These are phyloP conservation scores for Pelargonium hybrid DNA, from an alignment of 441 rosid genomes.

Conservation along the genomic window DNA sequence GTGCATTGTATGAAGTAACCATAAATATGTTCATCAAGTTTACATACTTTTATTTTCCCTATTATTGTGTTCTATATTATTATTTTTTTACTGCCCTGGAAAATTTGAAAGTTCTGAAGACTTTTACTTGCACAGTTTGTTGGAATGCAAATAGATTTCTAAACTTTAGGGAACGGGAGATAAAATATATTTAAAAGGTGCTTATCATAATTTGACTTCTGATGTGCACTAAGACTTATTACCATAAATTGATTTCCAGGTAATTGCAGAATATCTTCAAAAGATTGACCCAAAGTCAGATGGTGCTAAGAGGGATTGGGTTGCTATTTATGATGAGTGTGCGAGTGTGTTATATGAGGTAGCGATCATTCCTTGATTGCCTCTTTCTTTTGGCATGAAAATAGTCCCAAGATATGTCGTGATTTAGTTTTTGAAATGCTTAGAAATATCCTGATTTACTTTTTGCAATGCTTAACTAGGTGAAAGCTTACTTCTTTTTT, in stretches of 20 bases:
- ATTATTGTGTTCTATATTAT: background rate
- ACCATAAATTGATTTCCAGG: slow-evolving; percentile 31
- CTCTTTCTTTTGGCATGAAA: background rate
- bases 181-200: background rate
- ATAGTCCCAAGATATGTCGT: background rate
- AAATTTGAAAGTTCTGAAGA: background rate
- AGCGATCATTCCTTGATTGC: slow-evolving; percentile 3
- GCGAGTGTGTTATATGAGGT: slow-evolving; percentile 88
- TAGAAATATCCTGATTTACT: background rate
- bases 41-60: background rate
- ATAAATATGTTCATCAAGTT: background rate
- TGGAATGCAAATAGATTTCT: background rate
- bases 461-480: too few relatives aligned
- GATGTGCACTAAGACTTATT: background rate
- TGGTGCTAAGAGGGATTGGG: slow-evolving; percentile 99
- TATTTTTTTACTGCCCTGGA: background rate
- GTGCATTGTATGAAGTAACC: background rate
- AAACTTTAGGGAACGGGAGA: background rate
- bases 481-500: background rate
- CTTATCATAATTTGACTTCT: background rate
- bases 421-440: background rate
- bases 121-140: background rate
- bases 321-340: slow-evolving; percentile 98
- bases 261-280: slow-evolving; percentile 91
- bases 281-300: slow-evolving; percentile 95